Conservation (phyloP, 164 flowering plant species). For the Annona cherimola region DNA sequence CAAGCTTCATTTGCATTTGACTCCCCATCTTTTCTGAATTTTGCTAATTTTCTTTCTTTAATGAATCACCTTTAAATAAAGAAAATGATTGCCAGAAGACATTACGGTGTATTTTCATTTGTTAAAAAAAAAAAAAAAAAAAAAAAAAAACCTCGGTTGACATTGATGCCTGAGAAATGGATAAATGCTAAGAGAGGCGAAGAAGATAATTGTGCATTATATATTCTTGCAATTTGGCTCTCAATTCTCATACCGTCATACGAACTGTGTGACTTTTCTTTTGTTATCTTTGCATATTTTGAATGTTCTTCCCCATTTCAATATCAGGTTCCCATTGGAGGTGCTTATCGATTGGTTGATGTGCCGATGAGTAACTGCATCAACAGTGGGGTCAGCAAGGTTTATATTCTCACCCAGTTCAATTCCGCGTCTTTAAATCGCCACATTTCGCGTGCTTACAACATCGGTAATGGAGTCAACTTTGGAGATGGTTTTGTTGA, state of each 20-base stretch:
- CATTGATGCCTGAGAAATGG: no score
- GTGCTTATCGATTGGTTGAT: constrained; percentile 88
- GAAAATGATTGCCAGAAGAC: no score
- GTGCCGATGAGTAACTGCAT: constrained; percentile 99
- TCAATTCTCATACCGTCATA: no score
- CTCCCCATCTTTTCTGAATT: no score
- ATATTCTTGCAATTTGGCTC: no score
- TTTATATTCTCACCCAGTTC: constrained; percentile 91
- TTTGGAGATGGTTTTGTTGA: constrained; percentile 93
- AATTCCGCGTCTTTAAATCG: constrained; percentile 94
- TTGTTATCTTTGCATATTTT: not conserved
- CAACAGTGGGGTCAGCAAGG: constrained; percentile 91
- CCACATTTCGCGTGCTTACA: constrained; percentile 77
- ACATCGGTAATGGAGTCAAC: constrained; percentile 60
- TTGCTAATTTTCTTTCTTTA: no score
- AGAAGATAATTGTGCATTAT: not conserved
- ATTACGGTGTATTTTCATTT: no score
- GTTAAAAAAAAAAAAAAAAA: no score
- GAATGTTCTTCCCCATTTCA: not conserved
- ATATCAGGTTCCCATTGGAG: constrained; percentile 86
- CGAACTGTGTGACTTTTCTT: no score
- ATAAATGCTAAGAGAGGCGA: not conserved
- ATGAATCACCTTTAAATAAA: no score
- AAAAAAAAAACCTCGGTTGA: no score
- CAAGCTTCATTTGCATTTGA: no score